A percentile compares a stretch with the other conserved stretches of the same genome.
Conservation (phyloP, 495 filamentous ascomycete species). For the Penicillium longicatenatum region DNA sequence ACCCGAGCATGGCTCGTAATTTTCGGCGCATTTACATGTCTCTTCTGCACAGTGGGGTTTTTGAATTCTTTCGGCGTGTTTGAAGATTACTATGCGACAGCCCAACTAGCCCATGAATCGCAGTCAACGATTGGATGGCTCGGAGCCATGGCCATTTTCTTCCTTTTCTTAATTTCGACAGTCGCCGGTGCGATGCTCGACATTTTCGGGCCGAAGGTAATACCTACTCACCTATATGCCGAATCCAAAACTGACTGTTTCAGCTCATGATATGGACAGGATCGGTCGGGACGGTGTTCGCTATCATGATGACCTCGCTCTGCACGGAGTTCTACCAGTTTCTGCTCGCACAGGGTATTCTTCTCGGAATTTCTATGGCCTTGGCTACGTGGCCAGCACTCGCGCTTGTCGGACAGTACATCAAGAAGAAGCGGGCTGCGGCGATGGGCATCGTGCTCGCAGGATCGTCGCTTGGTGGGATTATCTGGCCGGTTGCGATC, state of each 20-base stretch:
- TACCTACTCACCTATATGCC: not conserved
- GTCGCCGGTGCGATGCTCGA: slow-evolving; percentile 41
- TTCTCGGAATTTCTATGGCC: slow-evolving; percentile 52
- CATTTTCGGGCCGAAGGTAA: slow-evolving; percentile 37
- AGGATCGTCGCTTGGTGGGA: slow-evolving; percentile 60
- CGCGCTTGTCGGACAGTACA: slow-evolving; percentile 54
- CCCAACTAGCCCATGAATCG: slow-evolving; percentile 48
- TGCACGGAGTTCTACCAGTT: slow-evolving; percentile 63
- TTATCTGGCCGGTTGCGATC: slow-evolving; percentile 51
- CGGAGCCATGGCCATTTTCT: slow-evolving; percentile 51
- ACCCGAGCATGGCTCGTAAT: slow-evolving; percentile 28
- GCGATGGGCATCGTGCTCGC: slow-evolving; percentile 57
- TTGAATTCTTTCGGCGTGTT: slow-evolving; percentile 58
- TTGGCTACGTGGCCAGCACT: slow-evolving; percentile 55
- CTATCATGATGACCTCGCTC: slow-evolving; percentile 59
- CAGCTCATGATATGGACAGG: slow-evolving; percentile 35
- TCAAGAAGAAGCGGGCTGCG: slow-evolving; percentile 53
- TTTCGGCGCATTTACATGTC: slow-evolving; percentile 28
- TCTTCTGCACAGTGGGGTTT: slow-evolving; percentile 60
- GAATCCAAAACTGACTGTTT: not conserved
- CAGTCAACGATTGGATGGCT: slow-evolving; percentile 62
- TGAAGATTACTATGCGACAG: slow-evolving; percentile 58
- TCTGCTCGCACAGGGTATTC: slow-evolving; percentile 60
- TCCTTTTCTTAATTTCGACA: slow-evolving; percentile 38
- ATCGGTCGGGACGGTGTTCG: slow-evolving; percentile 37